Conservation (phyloP, 208 protist genomes). For the Leishmania braziliensis region DNA sequence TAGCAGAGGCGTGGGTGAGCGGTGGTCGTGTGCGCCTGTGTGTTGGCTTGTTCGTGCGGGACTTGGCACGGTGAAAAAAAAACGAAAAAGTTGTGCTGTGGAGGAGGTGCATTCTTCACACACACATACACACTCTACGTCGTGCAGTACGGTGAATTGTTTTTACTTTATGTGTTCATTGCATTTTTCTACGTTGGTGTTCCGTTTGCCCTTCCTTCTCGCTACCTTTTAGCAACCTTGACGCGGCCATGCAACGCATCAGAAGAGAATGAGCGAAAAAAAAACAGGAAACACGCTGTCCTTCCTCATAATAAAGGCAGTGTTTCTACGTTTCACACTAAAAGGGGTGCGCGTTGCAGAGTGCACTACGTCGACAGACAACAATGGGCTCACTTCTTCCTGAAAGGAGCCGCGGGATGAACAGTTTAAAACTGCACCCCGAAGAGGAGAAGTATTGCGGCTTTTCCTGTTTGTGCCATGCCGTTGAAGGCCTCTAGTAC, state of each 20-base stretch:
- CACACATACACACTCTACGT: not conserved
- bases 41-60: not conserved
- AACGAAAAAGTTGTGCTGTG: not conserved
- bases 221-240: too few species aligned
- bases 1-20: too few species aligned
- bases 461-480: not conserved
- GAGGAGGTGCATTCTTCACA: not conserved
- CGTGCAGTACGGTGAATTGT: not conserved
- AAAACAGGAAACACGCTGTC: not conserved
- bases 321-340: not conserved
- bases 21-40: too few species aligned
- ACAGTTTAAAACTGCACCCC: not conserved
- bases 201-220: too few species aligned
- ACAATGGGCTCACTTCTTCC: not conserved
- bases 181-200: too few species aligned
- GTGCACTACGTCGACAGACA: not conserved
- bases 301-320: not conserved
- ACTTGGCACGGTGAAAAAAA: not conserved
- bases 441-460: too few species aligned
- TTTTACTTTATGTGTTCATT: not conserved
- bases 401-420: not conserved
- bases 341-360: not conserved
- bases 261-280: too few species aligned
- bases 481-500: not conserved
- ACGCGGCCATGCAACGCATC: too few species aligned